Conservation (phyloP, 164 flowering plant species). For the Protea cynaroides region DNA sequence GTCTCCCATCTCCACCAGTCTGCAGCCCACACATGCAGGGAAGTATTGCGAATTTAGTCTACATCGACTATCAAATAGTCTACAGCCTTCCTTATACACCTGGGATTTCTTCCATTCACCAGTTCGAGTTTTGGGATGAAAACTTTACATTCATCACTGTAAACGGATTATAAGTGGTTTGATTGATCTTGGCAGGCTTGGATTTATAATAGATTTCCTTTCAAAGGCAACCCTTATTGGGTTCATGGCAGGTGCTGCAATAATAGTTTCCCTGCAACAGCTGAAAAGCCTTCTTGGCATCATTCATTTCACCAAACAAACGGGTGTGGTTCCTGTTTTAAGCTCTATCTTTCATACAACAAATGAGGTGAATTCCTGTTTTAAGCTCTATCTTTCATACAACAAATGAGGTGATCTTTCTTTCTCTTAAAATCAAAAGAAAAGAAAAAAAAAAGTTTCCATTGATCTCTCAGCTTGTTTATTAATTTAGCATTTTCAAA, state of each 20-base stretch:
- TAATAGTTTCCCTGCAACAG: slow-evolving; percentile 91
- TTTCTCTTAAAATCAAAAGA: too few relatives aligned
- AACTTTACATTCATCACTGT: too few relatives aligned
- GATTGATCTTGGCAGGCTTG: slow-evolving; percentile 49
- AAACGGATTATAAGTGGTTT: too few relatives aligned
- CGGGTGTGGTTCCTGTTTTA: slow-evolving; percentile 78
- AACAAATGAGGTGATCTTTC: background rate
- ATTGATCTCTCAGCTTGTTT: background rate
- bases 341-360: slow-evolving; percentile 65
- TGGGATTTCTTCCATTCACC: too few relatives aligned
- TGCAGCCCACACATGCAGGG: too few relatives aligned
- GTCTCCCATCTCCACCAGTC: too few relatives aligned
- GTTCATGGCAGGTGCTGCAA: slow-evolving; percentile 98
- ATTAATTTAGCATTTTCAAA: background rate
- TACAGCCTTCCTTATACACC: too few relatives aligned
- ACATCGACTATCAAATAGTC: too few relatives aligned
- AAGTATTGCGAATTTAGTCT: too few relatives aligned
- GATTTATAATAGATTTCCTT: slow-evolving; percentile 85
- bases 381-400: background rate
- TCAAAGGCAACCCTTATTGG: slow-evolving; percentile 88
- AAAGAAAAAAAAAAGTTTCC: too few relatives aligned
- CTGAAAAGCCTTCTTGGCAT: slow-evolving; percentile 88
- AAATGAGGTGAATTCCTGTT: slow-evolving; percentile 43
- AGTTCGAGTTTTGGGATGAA: too few relatives aligned
- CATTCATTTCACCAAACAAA: slow-evolving; percentile 70